A percentile compares a stretch with the other conserved stretches of the same genome.
Conservation (phyloP, 345 rosid species). For the Anacardium occidentale region DNA sequence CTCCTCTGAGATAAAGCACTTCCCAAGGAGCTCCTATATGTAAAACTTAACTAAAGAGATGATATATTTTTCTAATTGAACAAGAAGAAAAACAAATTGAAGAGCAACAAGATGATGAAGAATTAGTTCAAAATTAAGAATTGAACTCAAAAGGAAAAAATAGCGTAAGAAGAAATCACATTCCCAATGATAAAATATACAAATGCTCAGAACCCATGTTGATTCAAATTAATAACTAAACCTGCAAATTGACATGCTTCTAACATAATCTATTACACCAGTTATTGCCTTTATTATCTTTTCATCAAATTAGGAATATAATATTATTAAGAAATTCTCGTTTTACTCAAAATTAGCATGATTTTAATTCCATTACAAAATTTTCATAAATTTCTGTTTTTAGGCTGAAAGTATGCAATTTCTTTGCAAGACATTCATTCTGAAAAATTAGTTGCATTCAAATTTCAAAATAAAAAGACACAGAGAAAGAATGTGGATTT, state of each 20-base stretch:
- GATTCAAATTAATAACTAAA: background rate
- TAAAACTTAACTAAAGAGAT: background rate
- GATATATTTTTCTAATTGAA: background rate
- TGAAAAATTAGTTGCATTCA: background rate
- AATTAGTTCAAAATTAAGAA: background rate
- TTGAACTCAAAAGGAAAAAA: background rate
- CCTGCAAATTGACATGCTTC: background rate
- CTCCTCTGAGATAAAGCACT: too few relatives aligned
- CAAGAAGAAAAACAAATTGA: background rate
- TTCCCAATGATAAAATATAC: too few relatives aligned
- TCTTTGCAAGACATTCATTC: background rate
- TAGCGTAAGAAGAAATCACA: background rate
- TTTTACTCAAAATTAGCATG: background rate
- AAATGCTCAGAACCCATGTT: too few relatives aligned
- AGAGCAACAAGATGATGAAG: background rate
- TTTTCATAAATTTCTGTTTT: background rate
- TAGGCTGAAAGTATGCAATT: background rate
- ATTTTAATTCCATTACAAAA: background rate
- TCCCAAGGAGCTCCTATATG: background rate
- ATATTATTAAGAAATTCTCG: background rate
- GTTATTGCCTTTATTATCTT: background rate
- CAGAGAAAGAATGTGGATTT: background rate
- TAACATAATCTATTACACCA: background rate
- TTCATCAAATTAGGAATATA: background rate
- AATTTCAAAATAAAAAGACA: background rate